Evolutionary conservation across 495 filamentous ascomycete species (phyloP), one percentile per base, ranked within the genome.

Genomic region (Aspergillus ostianus): DNA sequence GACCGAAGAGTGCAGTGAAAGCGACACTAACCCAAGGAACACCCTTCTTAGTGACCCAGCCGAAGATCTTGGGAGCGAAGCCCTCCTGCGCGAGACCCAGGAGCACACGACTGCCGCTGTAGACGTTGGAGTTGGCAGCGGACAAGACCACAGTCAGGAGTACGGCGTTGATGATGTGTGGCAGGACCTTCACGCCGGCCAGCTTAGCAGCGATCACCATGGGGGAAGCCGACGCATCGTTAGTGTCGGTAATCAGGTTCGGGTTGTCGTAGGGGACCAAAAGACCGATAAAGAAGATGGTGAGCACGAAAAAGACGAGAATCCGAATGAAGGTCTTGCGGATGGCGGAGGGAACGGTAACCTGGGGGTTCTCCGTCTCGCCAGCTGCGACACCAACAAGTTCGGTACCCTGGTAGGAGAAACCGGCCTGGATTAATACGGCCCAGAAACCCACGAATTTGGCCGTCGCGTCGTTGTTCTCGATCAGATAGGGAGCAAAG

Each of bases 71-170:
- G 0, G 85, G 85, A 1, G 84, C 86, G 36, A 82, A 81, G 44
- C 78, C 72, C 55, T 85, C 80, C 27, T 81, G 72, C 17, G 84
- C 82, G 27, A 88, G 74, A 13, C 82, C 82, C 44, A 85, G 73
- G 17, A 89, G 73, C 27, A 87, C 81, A 32, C 86, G 85, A 62
- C 80, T 83, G 47, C 83, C 83, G 4, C 85, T 90, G 74, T 90
- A 93, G 53, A 91, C 80, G 77, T 88, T 90, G 4, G 87, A 85
- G 69, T 93, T 93, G 54, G 84, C 89, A 5, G 85, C 82, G 5
- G 85, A 88, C 41, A 84, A 77, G 3, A 86, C 86, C 2, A 85
- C 84, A 20, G 80, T 90, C 47, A 90, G 71, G 27, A 90, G 80
- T 17, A 88, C 83, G 12, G 84, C 89, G 72, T 92, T 93, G 75